These are phyloP conservation scores for Haematococcus lacustris DNA, from an alignment of 139 green algal species.

Conservation along the genomic window DNA sequence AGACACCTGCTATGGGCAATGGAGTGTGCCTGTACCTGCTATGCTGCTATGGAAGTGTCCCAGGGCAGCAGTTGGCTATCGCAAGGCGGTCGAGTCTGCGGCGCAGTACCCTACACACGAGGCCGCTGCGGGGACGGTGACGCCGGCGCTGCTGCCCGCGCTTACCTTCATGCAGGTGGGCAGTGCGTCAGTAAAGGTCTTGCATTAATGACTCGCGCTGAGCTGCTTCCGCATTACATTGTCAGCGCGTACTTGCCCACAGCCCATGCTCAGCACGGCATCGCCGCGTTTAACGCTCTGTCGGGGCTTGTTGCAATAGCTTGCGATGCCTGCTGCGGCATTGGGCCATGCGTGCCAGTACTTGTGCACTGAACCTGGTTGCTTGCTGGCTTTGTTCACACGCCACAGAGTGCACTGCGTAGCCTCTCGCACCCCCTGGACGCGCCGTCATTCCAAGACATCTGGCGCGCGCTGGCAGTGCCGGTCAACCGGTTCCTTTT, in stretches of 20 bases:
- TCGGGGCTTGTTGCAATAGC: not conserved
- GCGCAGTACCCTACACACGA: not conserved
- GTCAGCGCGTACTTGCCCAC: no score
- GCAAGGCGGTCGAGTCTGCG: not conserved
- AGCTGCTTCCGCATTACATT: no score
- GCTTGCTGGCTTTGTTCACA: not conserved
- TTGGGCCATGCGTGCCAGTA: not conserved
- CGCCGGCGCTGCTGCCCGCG: slow-evolving; percentile 20
- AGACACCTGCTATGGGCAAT: not conserved
- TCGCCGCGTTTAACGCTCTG: not conserved
- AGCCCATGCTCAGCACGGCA: not conserved
- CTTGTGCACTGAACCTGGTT: not conserved
- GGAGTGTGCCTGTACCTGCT: no score
- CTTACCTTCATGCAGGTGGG: slow-evolving; percentile 23
- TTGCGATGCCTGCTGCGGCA: not conserved
- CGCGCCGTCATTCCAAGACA: slow-evolving; percentile 20
- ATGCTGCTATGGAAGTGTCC: no score
- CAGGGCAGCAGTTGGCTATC: not conserved
- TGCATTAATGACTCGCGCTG: no score
- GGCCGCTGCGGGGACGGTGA: slow-evolving; percentile 10
- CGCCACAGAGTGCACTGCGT: not conserved
- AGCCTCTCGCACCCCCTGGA: slow-evolving; percentile 5
- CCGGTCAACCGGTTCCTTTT: slow-evolving; percentile 42
- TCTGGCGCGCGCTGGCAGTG: slow-evolving; percentile 21
- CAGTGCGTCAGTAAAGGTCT: no score